Percentiles rank a stretch among this genome's conserved stretches.
Evolutionary conservation across 2,329 filamentous ascomycete genomes (phyloP).

Genomic region (Lanzia echinophila): DNA sequence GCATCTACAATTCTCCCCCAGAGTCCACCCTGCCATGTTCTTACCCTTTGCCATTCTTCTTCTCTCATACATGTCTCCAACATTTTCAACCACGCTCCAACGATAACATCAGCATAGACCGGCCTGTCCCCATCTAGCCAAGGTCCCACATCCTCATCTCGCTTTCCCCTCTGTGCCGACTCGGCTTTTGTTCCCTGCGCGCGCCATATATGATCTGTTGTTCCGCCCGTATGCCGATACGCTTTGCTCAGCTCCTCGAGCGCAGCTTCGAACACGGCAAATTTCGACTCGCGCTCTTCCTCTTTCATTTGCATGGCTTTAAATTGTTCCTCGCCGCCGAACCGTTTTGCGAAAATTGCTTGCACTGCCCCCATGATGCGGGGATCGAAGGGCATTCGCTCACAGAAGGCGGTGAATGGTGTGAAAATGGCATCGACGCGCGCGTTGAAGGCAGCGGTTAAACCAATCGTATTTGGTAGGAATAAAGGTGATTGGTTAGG

Average conservation of each 20-base stretch:
- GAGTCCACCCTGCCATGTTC: constrained; percentile 12
- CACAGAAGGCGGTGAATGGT: background rate
- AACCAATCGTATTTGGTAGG: background rate
- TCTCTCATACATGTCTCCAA: constrained; percentile 3
- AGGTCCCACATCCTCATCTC: constrained; percentile 28
- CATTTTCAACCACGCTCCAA: constrained; percentile 37
- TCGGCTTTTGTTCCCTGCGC: constrained; percentile 32
- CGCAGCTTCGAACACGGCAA: too few species aligned
- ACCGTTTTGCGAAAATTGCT: constrained; percentile 30
- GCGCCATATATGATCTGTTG: constrained; percentile 23
- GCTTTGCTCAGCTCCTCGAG: too few species aligned
- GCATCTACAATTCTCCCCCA: constrained; percentile 12
- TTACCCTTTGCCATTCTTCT: constrained; percentile 11
- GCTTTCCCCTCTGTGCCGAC: background rate
- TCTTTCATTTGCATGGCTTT: background rate
- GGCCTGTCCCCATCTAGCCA: constrained; percentile 22
- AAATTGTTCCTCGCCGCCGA: background rate
- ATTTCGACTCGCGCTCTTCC: constrained; percentile 37
- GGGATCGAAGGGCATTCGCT: too few species aligned
- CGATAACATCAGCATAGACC: constrained; percentile 38
- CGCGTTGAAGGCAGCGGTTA: background rate
- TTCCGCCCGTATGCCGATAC: too few species aligned
- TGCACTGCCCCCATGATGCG: constrained; percentile 23
- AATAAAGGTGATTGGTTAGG: constrained; percentile 6
- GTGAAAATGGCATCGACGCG: background rate